Evolutionary conservation across 345 rosid genomes (phyloP), one percentile per base, ranked within the genome.

Genomic region (Linum tenue): DNA sequence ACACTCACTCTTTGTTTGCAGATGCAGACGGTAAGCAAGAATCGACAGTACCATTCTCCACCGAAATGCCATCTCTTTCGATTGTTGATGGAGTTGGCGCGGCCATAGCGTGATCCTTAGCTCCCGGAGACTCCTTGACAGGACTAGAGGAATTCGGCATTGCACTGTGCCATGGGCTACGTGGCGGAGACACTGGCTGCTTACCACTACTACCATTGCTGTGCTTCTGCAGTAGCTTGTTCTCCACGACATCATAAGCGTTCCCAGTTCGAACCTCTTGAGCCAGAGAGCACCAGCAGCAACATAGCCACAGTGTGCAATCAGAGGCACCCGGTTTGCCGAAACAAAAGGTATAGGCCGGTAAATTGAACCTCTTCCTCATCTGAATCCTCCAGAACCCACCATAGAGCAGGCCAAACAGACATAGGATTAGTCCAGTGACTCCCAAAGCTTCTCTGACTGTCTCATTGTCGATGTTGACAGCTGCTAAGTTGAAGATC

Each of bases 321-420:
- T 92, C 98, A 3, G 89, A 69, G 57, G 77, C 59, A 5, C 71
- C 76, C 0, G 90, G 78, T 51, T 75, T 64, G 3, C 94, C 90
- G 1, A 71, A 90, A 56, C 98, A 90, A 76, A 87, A 92, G 56
- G 81, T 70, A 66, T 84, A 92, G 55, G 90, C 65, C 3, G 97
- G 97, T 62, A 92, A 71, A 55, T 86, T 88, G 69, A 73, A 90
- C 61, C 97, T 80, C 75, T 85, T 92, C 69, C 98, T 82, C 86
- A 88, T 84, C 66, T 92, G 97, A 31, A 92, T 88, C 75, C 98
- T 86, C 98, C 98, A 92, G 71, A 92, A 92, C 37, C 98, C 98
- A 65, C 97, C 98, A 42, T 90, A 90, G 17, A 90, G 85, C 60
- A 92, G 77, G 68, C 98, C 98, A 16, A 90, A 92, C 50, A 61